These are phyloP conservation scores for Coemansia sp. DNA, from an alignment of 192 early-diverging fungal species.

Conservation along the genomic window DNA sequence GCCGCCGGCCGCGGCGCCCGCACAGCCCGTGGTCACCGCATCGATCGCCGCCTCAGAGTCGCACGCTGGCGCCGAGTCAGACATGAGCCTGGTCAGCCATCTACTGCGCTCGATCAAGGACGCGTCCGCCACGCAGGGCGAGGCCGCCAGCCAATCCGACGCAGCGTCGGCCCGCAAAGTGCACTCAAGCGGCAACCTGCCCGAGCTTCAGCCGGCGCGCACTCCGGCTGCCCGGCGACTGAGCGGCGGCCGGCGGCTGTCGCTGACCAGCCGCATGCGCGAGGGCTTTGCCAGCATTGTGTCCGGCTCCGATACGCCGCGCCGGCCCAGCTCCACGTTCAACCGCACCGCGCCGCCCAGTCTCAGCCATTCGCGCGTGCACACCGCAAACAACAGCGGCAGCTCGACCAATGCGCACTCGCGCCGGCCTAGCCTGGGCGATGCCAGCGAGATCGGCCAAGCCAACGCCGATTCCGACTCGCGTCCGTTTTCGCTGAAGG, in stretches of 20 bases:
- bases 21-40: background rate
- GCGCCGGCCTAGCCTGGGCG: constrained; percentile 28
- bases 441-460: background rate
- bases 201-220: background rate
- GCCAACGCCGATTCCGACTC: background rate
- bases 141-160: background rate
- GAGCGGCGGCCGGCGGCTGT: constrained; percentile 15
- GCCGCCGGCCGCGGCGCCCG: background rate
- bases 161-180: background rate
- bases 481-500: background rate
- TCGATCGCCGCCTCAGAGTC: background rate
- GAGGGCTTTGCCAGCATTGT: constrained; percentile 42
- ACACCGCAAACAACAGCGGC: constrained; percentile 40
- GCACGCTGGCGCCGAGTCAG: constrained; percentile 7
- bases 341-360: constrained; percentile 44
- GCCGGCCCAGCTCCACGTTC: constrained; percentile 12
- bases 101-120: constrained; percentile 43
- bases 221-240: constrained; percentile 6
- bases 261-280: constrained; percentile 48
- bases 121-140: constrained; percentile 8
- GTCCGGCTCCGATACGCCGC: constrained; percentile 28
- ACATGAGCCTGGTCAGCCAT: constrained; percentile 23
- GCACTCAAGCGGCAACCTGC: background rate
- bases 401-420: constrained; percentile 44
- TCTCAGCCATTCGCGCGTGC: constrained; percentile 26